Base-by-base conservation (phyloP, 441 rosid species). In the Geranium incanum region DNA sequence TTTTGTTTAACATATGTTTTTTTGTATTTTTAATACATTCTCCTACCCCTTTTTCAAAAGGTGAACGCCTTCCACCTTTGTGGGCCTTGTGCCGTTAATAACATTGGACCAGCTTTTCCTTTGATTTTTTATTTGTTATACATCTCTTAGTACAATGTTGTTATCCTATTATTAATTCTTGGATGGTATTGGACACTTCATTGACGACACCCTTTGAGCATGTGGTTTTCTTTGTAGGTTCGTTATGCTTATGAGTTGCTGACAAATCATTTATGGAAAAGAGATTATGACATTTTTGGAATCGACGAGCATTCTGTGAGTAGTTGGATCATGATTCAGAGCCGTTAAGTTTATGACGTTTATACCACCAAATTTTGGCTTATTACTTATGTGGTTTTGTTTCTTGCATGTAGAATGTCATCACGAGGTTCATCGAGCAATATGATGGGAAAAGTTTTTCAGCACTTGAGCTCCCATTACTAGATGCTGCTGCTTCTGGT, bases 231-330 rank as follows among this genome's bases (percentile, higher is more conserved):
- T 68, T 80, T 81, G 81, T 89, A 94, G 99, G 81, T 86, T 48
- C 94, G 71, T 66, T 92, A 92, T 82, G 94, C 96, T 19, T 92
- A 86, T 72, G 99, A 94, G 82, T 72, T 94, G 71, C 81, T 94
- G 79, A 83, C 78, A 8, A 85, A 92, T 86, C 84, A 83, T 60
- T 67, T 83, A 36, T 89, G 94, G 97, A 94, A 89, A 87, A 85
- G 96, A 73, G 89, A 92, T 75, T 94, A 89, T 80, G 99, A 90
- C 72, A 16, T 85, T 6, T 94, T 87, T 75, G 87, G 88, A 74
- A 80, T 94, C 76, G 97, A 94, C 75, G 95, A 94, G 81, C 84
- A 89, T 64, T 78, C 57, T 68, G 99, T 92, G 81, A 85, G 97
- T 86, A 73, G 63, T 75, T 72, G 3, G 33, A 68, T 71, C 12